Evolutionary conservation across 2,329 filamentous ascomycete genomes (phyloP).

Genomic region (Zalaria sp.): DNA sequence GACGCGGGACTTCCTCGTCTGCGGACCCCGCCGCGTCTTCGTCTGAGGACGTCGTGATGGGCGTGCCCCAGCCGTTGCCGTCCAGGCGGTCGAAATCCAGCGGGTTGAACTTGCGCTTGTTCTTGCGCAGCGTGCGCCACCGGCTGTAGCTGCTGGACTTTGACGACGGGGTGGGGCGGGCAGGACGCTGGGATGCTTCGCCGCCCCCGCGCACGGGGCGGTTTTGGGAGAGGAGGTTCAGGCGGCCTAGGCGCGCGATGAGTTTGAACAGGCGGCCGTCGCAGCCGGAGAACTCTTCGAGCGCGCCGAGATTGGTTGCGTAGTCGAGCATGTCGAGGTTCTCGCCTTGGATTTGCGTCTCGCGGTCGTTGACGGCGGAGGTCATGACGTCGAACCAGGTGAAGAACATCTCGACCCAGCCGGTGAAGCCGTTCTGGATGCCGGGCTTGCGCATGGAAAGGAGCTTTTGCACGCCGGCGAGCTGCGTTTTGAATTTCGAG

Average conservation of each 20-base stretch:
- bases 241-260: conserved; percentile 66
- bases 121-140: neutral
- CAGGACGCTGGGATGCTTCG: conserved; percentile 11
- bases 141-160: conserved; percentile 1
- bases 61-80: conserved; percentile 52
- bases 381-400: conserved; percentile 92
- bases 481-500: conserved; percentile 84
- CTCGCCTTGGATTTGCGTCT: conserved; percentile 58
- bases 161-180: conserved; percentile 19
- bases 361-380: conserved; percentile 80
- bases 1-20: conserved; percentile 23
- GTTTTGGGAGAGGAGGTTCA: conserved; percentile 71
- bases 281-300: conserved; percentile 79
- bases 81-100: conserved; percentile 45
- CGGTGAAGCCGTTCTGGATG: conserved; percentile 50
- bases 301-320: conserved; percentile 53
- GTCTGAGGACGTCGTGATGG: conserved; percentile 21
- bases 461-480: conserved; percentile 84
- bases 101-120: conserved; percentile 3
- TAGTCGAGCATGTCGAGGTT: conserved; percentile 50
- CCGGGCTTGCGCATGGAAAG: conserved; percentile 58
- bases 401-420: conserved; percentile 87
- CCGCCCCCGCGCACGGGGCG: conserved; percentile 28
- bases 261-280: conserved; percentile 77
- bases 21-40: conserved; percentile 26